Evolutionary conservation across 192 early-diverging fungal genomes (phyloP).

Genomic region (Podila epigama): DNA sequence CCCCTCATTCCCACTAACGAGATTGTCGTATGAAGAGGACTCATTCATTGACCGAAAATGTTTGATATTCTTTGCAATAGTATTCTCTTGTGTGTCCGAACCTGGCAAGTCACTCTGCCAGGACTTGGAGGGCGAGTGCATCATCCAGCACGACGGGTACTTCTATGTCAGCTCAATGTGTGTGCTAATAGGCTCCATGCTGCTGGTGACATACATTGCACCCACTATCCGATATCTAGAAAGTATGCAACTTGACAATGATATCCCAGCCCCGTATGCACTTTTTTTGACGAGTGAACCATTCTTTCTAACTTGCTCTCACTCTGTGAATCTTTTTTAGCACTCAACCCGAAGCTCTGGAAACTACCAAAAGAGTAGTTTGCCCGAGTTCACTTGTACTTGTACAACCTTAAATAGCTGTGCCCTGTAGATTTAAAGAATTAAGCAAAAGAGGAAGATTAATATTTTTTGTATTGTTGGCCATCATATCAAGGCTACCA

Average conservation of each 20-base stretch:
- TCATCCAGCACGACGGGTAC: slow-evolving; percentile 85
- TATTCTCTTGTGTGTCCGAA: slow-evolving; percentile 71
- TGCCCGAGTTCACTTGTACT: too few species aligned
- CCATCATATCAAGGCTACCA: too few species aligned
- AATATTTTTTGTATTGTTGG: too few species aligned
- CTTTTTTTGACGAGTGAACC: background rate
- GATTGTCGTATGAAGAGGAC: too few species aligned
- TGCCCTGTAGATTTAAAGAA: too few species aligned
- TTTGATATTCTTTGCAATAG: background rate
- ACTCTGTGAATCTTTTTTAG: background rate
- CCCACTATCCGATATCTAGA: slow-evolving; percentile 60
- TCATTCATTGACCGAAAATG: too few species aligned
- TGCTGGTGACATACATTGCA: slow-evolving; percentile 66
- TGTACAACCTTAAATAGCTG: too few species aligned
- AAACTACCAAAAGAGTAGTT: slow-evolving; percentile 23
- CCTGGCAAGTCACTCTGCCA: slow-evolving; percentile 68
- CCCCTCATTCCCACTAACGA: too few species aligned
- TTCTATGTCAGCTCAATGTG: slow-evolving; percentile 79
- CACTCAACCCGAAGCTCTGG: slow-evolving; percentile 42
- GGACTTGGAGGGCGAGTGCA: slow-evolving; percentile 71
- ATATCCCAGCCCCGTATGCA: background rate
- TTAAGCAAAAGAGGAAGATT: too few species aligned
- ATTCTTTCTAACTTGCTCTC: background rate
- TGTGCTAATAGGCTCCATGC: slow-evolving; percentile 64
- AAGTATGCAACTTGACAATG: slow-evolving; percentile 8